phyloP scores from a whole-genome alignment of 2,329 filamentous ascomycete genomes.

The Alternaria sp. region DNA sequence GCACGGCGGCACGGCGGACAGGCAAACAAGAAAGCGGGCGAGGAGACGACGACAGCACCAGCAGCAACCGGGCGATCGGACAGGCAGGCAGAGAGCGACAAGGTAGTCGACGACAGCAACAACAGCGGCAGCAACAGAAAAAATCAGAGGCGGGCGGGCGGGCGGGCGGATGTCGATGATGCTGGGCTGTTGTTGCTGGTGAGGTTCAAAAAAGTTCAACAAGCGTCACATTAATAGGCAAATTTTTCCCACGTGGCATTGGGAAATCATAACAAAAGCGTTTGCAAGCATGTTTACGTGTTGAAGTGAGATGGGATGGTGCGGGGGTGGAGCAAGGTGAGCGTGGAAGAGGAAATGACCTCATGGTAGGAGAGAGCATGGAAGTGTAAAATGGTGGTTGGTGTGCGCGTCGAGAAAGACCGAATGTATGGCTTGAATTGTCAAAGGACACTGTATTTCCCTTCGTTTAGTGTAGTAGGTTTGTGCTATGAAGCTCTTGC shows the following conservation, averaged over 20 bases:
- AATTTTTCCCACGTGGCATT: neutral
- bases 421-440: too few relatives aligned
- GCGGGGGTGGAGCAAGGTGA: neutral
- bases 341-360: neutral
- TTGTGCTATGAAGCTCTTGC: too few relatives aligned
- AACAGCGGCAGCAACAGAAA: neutral
- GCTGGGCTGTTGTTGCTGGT: neutral
- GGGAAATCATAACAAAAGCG: neutral
- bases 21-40: neutral
- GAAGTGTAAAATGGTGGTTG: too few relatives aligned
- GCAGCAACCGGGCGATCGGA: neutral
- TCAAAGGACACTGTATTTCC: too few relatives aligned
- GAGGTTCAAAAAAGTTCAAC: neutral
- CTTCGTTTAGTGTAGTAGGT: too few relatives aligned
- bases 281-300: neutral
- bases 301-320: constrained; percentile 5
- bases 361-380: neutral
- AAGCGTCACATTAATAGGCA: neutral
- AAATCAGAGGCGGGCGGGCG: neutral
- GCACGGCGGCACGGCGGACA: neutral
- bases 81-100: neutral
- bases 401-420: neutral
- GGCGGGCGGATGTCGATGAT: neutral
- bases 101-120: neutral
- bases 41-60: neutral